Evolutionary conservation across 2,329 filamentous ascomycete species (phyloP).

Genomic region (Xylariaceae sp.): DNA sequence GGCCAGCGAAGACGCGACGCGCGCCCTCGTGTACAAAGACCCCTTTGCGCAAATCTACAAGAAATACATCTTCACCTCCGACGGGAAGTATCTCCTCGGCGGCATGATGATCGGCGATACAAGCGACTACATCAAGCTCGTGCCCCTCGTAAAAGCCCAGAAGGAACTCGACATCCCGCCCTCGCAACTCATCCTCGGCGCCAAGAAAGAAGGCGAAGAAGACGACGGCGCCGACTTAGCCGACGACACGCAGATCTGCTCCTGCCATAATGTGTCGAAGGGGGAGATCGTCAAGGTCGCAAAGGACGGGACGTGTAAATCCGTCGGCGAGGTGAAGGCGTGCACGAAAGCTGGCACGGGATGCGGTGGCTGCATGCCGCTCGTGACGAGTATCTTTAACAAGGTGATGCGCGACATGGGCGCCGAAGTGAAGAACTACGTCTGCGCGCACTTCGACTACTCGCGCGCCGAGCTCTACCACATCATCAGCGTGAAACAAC

Average conservation of each 20-base stretch:
- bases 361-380: conserved; percentile 83
- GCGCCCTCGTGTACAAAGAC: conserved; percentile 78
- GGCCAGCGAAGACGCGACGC: conserved; percentile 42
- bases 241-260: conserved; percentile 85
- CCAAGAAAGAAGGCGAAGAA: conserved; percentile 67
- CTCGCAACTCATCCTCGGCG: conserved; percentile 76
- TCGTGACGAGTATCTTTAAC: conserved; percentile 87
- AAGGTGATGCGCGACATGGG: conserved; percentile 80
- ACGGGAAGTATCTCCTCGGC: conserved; percentile 86
- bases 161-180: conserved; percentile 74
- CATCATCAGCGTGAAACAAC: conserved; percentile 74
- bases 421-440: conserved; percentile 77
- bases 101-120: conserved; percentile 98
- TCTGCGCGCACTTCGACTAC: conserved; percentile 80
- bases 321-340: conserved; percentile 74
- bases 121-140: conserved; percentile 81
- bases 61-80: conserved; percentile 85
- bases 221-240: conserved; percentile 71
- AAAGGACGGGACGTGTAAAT: conserved; percentile 75
- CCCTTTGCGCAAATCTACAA: conserved; percentile 87
- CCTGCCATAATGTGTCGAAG: conserved; percentile 88
- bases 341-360: conserved; percentile 91
- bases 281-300: conserved; percentile 67
- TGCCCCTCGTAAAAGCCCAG: conserved; percentile 79
- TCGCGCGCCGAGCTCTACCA: conserved; percentile 86